A percentile compares a stretch with the other conserved stretches of the same genome.
These are phyloP conservation scores for Xanthoconium separans DNA, from an alignment of 1,284 basidiomycete genomes.

Conservation along the genomic window DNA sequence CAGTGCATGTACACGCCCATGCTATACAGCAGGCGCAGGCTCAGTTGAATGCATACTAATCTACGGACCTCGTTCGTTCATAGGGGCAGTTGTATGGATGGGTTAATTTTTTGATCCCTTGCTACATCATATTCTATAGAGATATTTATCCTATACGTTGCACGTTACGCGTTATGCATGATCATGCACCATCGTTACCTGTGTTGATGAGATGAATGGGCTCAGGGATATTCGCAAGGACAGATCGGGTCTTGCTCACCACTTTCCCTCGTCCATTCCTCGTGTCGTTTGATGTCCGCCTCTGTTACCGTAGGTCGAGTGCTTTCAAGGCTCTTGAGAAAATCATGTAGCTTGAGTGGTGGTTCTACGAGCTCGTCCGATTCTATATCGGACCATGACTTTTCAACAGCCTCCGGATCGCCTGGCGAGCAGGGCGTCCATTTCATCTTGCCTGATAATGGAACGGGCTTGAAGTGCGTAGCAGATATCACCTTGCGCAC, in stretches of 20 bases:
- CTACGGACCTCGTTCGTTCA: neutral
- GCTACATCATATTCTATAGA: constrained; percentile 13
- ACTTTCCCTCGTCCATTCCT: constrained; percentile 90
- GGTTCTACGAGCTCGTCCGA: constrained; percentile 92
- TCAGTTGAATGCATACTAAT: constrained; percentile 22
- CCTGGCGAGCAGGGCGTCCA: constrained; percentile 97
- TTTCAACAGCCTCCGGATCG: constrained; percentile 83
- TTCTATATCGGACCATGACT: constrained; percentile 90
- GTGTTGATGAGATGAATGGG: neutral
- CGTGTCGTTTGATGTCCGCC: constrained; percentile 88
- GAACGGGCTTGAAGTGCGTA: constrained; percentile 87
- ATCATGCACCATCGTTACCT: constrained; percentile 47
- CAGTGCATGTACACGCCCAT: constrained; percentile 68
- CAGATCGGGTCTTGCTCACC: constrained; percentile 41
- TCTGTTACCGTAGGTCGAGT: constrained; percentile 89
- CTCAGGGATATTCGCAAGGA: neutral
- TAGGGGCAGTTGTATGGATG: neutral
- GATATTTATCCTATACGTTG: constrained; percentile 12
- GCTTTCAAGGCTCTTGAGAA: constrained; percentile 79
- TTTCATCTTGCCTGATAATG: constrained; percentile 43
- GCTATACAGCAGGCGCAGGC: constrained; percentile 51
- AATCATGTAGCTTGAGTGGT: constrained; percentile 76
- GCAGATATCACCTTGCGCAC: constrained; percentile 95
- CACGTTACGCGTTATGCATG: constrained; percentile 34
- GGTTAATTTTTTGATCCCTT: neutral